Base-by-base conservation (phyloP, 225 moss, liverwort and hornwort genomes). In the Straminergon stramineum region DNA sequence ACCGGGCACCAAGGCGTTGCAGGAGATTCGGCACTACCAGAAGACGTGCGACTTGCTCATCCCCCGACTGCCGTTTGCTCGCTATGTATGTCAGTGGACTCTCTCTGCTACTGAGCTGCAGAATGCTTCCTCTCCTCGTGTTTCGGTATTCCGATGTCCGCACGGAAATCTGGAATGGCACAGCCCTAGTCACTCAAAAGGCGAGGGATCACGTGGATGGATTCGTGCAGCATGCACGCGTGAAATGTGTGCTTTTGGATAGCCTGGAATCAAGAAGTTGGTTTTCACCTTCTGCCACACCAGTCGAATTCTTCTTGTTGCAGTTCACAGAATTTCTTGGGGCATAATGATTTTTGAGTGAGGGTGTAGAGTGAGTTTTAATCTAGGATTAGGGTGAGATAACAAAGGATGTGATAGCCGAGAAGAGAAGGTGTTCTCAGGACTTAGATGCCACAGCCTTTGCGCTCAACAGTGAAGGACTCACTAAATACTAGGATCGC, bases 1-100 rank as follows among this genome's bases (percentile, higher is more conserved):
- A 81, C 94, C 93, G 13, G 94, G 94, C n/a, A 94, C 94, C 7
- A 94, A 94, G 87, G 94, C 94, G 21, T 91, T 94, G 90, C 87
- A 86, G 79, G 94, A 94, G 91, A 94, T 94, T 74, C 94, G 94
- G 61, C 70, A 93, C 32, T 94, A 94, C 55, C 94, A 94, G 83
- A 94, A 93, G 88, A 93, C 90, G 69, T 89, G 91, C 86, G 94
- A 94, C 77, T 90, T 93, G 69, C 94, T 94, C 76, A 90, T 94
- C 53, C 94, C 90, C 22, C 91, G 93, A 27, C 90, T 94, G 64
- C 93, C 94, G 22, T 94, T 94, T 75, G 94, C 94, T 51, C 94
- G 94, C 88, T 92, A 90, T 87, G 95, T 95, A 61, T 90, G 95
- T 88, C 78, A 31, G 53, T 64, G 15, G 52, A 8, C 37, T 86